Evolutionary conservation across 2,329 filamentous ascomycete genomes (phyloP).

Genomic region (Penicillium sp.): DNA sequence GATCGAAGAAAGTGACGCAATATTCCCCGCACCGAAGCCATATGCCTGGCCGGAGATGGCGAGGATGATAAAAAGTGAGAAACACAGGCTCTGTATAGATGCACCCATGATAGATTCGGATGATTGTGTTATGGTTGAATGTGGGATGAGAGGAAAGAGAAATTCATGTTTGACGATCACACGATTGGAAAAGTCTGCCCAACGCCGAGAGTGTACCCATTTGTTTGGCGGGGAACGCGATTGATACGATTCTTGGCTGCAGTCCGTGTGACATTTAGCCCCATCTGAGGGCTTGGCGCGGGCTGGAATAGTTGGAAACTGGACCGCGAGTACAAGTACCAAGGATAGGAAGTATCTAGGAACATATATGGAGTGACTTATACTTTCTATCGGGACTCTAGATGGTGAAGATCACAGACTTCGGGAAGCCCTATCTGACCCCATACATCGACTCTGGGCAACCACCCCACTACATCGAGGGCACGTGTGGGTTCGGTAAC

Average conservation of each 20-base stretch:
- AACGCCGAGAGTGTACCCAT: not conserved
- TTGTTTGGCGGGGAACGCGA: not conserved
- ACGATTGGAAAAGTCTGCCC: not conserved
- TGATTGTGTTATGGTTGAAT: not conserved
- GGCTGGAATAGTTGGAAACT: not conserved
- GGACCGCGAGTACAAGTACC: too few relatives aligned
- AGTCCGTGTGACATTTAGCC: not conserved
- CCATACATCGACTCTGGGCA: too few relatives aligned
- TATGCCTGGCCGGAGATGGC: conserved; percentile 67
- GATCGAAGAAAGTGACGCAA: conserved; percentile 75
- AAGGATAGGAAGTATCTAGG: too few relatives aligned
- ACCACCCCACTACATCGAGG: too few relatives aligned
- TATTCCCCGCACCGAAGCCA: conserved; percentile 87
- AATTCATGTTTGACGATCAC: not conserved
- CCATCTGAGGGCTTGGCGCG: not conserved
- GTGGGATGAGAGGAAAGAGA: not conserved
- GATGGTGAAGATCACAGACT: too few relatives aligned
- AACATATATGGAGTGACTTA: too few relatives aligned
- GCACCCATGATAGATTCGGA: conserved; percentile 18
- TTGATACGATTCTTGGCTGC: conserved; percentile 4
- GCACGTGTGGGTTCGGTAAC: too few relatives aligned
- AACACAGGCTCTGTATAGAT: conserved; percentile 18
- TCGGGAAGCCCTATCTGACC: too few relatives aligned
- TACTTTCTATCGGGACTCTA: too few relatives aligned
- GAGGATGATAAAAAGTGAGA: conserved; percentile 58